Percentiles rank a stretch among this genome's conserved stretches.
These are phyloP conservation scores for Populus simonii DNA, from an alignment of 345 rosid genomes.

Conservation along the genomic window DNA sequence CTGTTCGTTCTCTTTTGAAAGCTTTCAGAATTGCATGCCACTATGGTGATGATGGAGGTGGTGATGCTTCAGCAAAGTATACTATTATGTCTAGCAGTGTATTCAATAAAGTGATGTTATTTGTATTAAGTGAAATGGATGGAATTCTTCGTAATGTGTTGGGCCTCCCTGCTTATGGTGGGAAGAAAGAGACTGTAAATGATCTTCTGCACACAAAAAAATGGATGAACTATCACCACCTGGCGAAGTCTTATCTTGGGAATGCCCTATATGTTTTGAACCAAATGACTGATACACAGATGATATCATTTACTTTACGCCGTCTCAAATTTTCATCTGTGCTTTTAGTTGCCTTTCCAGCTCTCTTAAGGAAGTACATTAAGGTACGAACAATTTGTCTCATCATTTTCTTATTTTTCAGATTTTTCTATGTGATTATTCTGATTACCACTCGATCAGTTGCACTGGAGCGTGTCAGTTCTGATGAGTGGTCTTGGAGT, in stretches of 20 bases:
- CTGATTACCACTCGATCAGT: not conserved
- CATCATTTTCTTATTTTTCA: not conserved
- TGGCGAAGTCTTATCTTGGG: slow-evolving; percentile 91
- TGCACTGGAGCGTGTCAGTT: not conserved
- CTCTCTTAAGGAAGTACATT: slow-evolving; percentile 72
- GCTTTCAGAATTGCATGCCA: slow-evolving; percentile 95
- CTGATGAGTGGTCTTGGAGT: not conserved
- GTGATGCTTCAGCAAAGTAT: slow-evolving; percentile 53
- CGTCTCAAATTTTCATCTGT: slow-evolving; percentile 70
- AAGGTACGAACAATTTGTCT: slow-evolving; percentile 47
- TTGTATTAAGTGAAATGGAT: slow-evolving; percentile 77
- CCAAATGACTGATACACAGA: slow-evolving; percentile 89
- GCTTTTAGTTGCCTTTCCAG: slow-evolving; percentile 78
- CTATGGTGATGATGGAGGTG: slow-evolving; percentile 85
- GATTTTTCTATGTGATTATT: not conserved
- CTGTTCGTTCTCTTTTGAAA: slow-evolving; percentile 68
- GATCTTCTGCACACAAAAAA: slow-evolving; percentile 58
- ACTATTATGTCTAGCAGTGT: slow-evolving; percentile 73
- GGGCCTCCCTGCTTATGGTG: slow-evolving; percentile 69
- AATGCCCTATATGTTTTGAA: slow-evolving; percentile 85
- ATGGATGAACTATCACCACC: slow-evolving; percentile 82
- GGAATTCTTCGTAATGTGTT: slow-evolving; percentile 70
- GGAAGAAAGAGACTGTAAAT: slow-evolving; percentile 69
- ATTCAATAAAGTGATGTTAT: slow-evolving; percentile 82
- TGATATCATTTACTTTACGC: slow-evolving; percentile 79